Evolutionary conservation across 192 early-diverging fungal genomes (phyloP), one percentile per base, ranked within the genome.

Genomic region (Coemansia sp.): DNA sequence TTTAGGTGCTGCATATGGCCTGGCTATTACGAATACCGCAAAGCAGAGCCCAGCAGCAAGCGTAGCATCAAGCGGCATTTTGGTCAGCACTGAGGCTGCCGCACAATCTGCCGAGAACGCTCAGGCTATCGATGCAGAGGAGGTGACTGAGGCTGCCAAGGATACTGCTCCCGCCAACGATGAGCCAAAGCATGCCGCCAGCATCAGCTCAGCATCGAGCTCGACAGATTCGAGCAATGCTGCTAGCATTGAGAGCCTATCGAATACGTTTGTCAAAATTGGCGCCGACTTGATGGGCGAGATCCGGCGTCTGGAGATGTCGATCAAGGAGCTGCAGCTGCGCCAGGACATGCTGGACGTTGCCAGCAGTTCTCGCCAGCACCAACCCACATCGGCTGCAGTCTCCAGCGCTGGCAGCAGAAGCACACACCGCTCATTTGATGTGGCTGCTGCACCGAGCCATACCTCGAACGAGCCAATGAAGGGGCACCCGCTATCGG

Each of bases 261-360:
- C 75, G 12, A 68, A 52, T 57, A 62, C 70, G 9, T 78, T 78
- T 66, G 69, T 69, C 66, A 72, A 78, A 63, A 78, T 78, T 19
- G 45, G 75, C 27, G 49, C 75, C 6, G 75, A 78, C 45, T 54
- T 78, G 66, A 78, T 78, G 69, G 63, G 41, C 31, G 75, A 78
- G 70, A 78, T 78, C 53, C 49, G 57, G 12, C 75, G 75, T 21
- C 53, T 78, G 47, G 75, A 72, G 29, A 57, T 51, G 57, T 78
- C 75, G 6, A 61, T 78, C 43, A 72, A 66, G 59, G 75, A 72
- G 52, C 61, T 78, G 27, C 75, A 78, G 59, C 48, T 57, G 31
- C 67, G 67, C 58, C 75, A 78, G 62, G 59, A 78, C 39, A 77
- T 63, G 61, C 54, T 68, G 6, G 75, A 77, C 31, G 39, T 62